phyloP scores from a whole-genome alignment of 2,329 filamentous ascomycete genomes.

The Pseudocercospora fijiensis region DNA sequence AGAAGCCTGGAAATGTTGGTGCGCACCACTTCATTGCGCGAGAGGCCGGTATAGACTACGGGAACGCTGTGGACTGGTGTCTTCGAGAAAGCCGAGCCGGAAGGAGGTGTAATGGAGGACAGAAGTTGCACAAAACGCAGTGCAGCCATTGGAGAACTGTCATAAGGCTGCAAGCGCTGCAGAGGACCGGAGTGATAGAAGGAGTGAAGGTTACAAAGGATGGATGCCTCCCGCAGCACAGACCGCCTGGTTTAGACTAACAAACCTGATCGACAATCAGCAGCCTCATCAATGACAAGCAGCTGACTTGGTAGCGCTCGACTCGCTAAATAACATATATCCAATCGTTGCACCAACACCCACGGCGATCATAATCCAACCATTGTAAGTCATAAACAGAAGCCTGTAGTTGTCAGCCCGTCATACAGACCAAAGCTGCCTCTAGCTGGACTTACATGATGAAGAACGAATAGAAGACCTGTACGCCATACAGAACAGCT shows the following conservation, averaged over 20 bases:
- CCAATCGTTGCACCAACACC: constrained; percentile 85
- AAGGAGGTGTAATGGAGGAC: constrained; percentile 18
- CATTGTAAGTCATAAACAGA: constrained; percentile 99
- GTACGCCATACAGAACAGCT: constrained; percentile 79
- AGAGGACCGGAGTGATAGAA: no score
- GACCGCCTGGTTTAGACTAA: no score
- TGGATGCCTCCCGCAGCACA: no score
- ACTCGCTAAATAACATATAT: constrained; percentile 76
- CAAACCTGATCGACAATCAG: neutral
- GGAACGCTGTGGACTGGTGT: constrained; percentile 17
- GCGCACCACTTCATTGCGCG: no score
- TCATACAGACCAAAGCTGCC: neutral
- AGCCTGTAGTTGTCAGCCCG: constrained; percentile 60
- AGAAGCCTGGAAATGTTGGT: no score
- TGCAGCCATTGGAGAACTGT: constrained; percentile 16
- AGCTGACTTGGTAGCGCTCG: constrained; percentile 75
- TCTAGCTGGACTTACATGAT: constrained; percentile 74
- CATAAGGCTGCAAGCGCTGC: no score
- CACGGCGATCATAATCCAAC: constrained; percentile 93
- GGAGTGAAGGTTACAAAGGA: no score
- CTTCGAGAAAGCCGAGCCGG: constrained; percentile 16
- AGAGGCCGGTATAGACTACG: constrained; percentile 25
- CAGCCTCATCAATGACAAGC: constrained; percentile 71
- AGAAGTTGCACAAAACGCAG: constrained; percentile 21
- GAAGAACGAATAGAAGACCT: constrained; percentile 99